phyloP scores from a whole-genome alignment of 306 rosid species.

The Cucumis cinereus region DNA sequence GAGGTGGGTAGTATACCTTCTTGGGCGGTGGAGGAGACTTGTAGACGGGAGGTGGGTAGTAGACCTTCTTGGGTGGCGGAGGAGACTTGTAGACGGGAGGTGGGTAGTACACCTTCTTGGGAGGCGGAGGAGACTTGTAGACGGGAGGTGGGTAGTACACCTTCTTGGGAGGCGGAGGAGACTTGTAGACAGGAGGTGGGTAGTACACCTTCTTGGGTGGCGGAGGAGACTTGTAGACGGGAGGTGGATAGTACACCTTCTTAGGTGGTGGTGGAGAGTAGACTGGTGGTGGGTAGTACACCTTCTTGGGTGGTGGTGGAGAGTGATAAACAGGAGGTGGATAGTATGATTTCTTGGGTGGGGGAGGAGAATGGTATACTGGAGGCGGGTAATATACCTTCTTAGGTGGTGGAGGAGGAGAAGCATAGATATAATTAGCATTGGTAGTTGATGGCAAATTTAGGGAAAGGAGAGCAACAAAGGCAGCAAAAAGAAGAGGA shows the following conservation, averaged over 20 bases:
- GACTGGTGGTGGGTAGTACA: neutral
- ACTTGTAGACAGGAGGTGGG: neutral
- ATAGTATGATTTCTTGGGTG: neutral
- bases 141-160: neutral
- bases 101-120: neutral
- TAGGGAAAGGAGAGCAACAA: neutral
- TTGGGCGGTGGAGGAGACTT: neutral
- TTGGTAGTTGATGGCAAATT: neutral
- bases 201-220: neutral
- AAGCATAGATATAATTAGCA: neutral
- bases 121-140: neutral
- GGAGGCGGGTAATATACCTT: neutral
- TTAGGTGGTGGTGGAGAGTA: neutral
- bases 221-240: neutral
- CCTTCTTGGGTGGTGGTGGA: neutral
- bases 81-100: neutral
- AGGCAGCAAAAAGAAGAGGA: neutral
- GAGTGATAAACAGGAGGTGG: neutral
- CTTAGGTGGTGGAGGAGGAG: conserved; percentile 2
- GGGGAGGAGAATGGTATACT: neutral
- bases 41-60: neutral
- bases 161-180: neutral
- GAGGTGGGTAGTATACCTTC: neutral
- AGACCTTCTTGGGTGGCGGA: neutral
- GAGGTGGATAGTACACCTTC: neutral